These are phyloP conservation scores for Alnus rubra DNA, from an alignment of 306 rosid species.

Conservation along the genomic window DNA sequence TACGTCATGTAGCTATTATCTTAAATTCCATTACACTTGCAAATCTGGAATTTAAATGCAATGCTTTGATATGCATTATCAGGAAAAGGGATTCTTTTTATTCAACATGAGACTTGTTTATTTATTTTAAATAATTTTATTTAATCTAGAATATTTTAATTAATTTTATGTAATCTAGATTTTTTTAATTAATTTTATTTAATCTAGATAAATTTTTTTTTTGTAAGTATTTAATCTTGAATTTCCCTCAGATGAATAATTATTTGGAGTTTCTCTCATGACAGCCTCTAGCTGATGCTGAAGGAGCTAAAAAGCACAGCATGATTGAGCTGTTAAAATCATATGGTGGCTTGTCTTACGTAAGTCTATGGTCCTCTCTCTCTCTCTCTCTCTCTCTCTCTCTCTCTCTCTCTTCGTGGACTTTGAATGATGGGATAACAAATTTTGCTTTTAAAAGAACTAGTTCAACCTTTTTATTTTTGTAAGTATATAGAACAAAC, in stretches of 20 bases:
- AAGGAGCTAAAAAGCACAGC: slow-evolving; percentile 68
- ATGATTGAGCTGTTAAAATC: slow-evolving; percentile 78
- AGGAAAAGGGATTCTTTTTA: not conserved
- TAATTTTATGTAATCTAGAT: not conserved
- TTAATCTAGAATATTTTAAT: too few species aligned
- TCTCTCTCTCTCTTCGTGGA: not conserved
- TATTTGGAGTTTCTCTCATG: slow-evolving; percentile 16
- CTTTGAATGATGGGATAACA: not conserved
- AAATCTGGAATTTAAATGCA: not conserved
- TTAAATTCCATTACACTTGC: not conserved
- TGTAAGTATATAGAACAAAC: too few species aligned
- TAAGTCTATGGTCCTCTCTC: slow-evolving; percentile 43
- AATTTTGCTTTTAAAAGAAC: not conserved
- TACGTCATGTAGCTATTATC: too few species aligned
- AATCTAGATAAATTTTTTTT: too few species aligned
- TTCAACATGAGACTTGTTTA: too few species aligned
- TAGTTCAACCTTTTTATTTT: too few species aligned
- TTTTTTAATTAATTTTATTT: too few species aligned
- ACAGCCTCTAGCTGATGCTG: slow-evolving; percentile 99
- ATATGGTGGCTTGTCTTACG: slow-evolving; percentile 85
- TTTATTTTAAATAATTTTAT: not conserved
- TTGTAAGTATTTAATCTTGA: not conserved
- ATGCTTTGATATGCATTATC: not conserved
- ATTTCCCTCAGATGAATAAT: not conserved
- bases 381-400: slow-evolving; percentile 12